These are phyloP conservation scores for Penicillium verhagenii DNA, from an alignment of 495 filamentous ascomycete species.

Conservation along the genomic window DNA sequence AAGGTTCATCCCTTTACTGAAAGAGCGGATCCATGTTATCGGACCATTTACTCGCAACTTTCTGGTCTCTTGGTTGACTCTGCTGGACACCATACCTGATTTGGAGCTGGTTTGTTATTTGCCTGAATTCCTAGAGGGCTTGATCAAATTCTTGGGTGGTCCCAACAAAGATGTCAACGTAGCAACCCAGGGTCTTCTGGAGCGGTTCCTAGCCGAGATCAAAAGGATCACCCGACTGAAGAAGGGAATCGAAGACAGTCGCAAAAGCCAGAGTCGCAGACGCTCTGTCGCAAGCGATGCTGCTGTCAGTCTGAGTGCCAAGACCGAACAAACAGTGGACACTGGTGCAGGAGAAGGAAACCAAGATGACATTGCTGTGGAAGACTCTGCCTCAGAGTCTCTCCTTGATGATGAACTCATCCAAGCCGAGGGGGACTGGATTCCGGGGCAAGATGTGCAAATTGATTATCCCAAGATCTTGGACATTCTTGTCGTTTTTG, in stretches of 20 bases:
- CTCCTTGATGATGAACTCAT: conserved; percentile 61
- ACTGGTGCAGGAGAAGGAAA: conserved; percentile 31
- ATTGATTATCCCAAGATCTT: conserved; percentile 91
- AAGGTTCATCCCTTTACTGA: conserved; percentile 87
- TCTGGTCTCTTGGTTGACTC: conserved; percentile 90
- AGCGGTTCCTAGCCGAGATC: conserved; percentile 90
- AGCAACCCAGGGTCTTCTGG: conserved; percentile 84
- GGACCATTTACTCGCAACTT: conserved; percentile 95
- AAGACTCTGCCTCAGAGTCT: conserved; percentile 59
- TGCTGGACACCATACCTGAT: conserved; percentile 96
- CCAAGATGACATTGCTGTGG: conserved; percentile 47
- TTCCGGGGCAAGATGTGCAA: conserved; percentile 94
- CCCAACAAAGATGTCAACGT: conserved; percentile 90
- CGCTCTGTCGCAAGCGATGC: conserved; percentile 64
- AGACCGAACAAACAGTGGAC: conserved; percentile 46
- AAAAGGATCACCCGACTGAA: conserved; percentile 91
- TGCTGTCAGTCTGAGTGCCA: conserved; percentile 47
- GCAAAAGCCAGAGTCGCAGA: conserved; percentile 66
- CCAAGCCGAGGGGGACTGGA: conserved; percentile 82
- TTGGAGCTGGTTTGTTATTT: conserved; percentile 91
- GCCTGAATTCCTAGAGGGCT: conserved; percentile 85
- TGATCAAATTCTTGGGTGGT: conserved; percentile 91
- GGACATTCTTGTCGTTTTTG: conserved; percentile 86
- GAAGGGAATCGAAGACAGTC: conserved; percentile 86
- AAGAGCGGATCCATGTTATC: conserved; percentile 88